A percentile compares a stretch with the other conserved stretches of the same genome.
Evolutionary conservation across 73 alveolate species (phyloP).

Genomic region (Urostyla sp.): DNA sequence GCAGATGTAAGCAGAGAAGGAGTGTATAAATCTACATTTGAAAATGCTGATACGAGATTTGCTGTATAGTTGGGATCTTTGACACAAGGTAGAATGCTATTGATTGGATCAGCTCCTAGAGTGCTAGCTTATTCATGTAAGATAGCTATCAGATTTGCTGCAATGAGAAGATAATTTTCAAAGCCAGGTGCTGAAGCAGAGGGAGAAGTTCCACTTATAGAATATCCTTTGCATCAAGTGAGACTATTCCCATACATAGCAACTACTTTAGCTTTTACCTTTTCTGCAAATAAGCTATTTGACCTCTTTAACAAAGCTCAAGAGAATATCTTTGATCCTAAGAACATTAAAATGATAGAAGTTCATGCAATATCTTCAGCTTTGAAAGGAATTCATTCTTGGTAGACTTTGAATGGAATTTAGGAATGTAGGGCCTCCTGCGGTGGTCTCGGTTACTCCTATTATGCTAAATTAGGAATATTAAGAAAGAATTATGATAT

Average conservation of each 20-base stretch:
- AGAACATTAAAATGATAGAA: slow-evolving; percentile 14
- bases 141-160: slow-evolving; percentile 71
- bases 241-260: slow-evolving; percentile 64
- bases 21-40: slow-evolving; percentile 51
- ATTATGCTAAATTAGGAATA: slow-evolving; percentile 55
- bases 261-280: background rate
- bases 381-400: slow-evolving; percentile 37
- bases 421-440: slow-evolving; percentile 71
- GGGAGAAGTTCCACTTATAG: slow-evolving; percentile 60
- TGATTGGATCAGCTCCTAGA: slow-evolving; percentile 32
- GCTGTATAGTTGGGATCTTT: slow-evolving; percentile 34
- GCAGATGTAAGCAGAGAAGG: slow-evolving; percentile 73
- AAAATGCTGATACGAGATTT: slow-evolving; percentile 46
- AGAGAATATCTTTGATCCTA: slow-evolving; percentile 28
- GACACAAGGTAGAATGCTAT: slow-evolving; percentile 45
- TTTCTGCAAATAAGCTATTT: slow-evolving; percentile 12
- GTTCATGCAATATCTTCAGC: slow-evolving; percentile 65
- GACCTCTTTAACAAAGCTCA: slow-evolving; percentile 31
- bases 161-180: slow-evolving; percentile 69
- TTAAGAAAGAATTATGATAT: slow-evolving; percentile 54
- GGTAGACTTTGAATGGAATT: slow-evolving; percentile 33
- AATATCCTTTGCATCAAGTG: slow-evolving; percentile 63
- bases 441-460: slow-evolving; percentile 72
- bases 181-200: slow-evolving; percentile 58
- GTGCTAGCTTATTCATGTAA: slow-evolving; percentile 10